Evolutionary conservation across 2,329 filamentous ascomycete genomes (phyloP).

Genomic region (Aspergillus hiratsukae): DNA sequence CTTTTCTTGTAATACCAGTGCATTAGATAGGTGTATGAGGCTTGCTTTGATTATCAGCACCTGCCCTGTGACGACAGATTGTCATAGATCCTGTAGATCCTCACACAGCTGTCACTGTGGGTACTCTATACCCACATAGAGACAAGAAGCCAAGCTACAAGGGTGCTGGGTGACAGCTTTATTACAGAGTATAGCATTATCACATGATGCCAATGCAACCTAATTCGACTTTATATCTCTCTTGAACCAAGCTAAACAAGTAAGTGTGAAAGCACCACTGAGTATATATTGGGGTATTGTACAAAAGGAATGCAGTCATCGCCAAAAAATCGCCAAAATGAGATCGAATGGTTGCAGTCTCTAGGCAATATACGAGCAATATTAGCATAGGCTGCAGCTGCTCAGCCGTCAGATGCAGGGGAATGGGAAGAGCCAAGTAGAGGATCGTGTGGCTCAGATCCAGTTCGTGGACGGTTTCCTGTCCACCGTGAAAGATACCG

Average conservation of each 20-base stretch:
- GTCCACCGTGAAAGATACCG: slow-evolving; percentile 23
- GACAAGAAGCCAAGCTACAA: background rate
- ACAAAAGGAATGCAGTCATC: background rate
- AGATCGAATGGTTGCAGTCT: background rate
- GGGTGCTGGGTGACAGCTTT: background rate
- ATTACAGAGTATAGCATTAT: background rate
- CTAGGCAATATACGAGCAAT: background rate
- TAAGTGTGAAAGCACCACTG: background rate
- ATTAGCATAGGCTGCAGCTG: background rate
- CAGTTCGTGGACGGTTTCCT: slow-evolving; percentile 1
- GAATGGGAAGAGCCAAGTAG: slow-evolving; percentile 5
- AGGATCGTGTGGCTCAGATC: slow-evolving; percentile 7
- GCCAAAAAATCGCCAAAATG: background rate
- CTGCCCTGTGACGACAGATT: background rate
- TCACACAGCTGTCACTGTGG: background rate
- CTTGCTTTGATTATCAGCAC: background rate
- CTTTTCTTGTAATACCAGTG: background rate
- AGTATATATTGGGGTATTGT: background rate
- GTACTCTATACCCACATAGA: background rate
- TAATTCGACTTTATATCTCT: background rate
- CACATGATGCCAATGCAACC: background rate
- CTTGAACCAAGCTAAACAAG: background rate
- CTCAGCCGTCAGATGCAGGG: background rate
- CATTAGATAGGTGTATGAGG: background rate
- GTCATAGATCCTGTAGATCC: background rate